Base-by-base conservation (phyloP, 1,284 basidiomycete genomes). In the Pterula multifida region DNA sequence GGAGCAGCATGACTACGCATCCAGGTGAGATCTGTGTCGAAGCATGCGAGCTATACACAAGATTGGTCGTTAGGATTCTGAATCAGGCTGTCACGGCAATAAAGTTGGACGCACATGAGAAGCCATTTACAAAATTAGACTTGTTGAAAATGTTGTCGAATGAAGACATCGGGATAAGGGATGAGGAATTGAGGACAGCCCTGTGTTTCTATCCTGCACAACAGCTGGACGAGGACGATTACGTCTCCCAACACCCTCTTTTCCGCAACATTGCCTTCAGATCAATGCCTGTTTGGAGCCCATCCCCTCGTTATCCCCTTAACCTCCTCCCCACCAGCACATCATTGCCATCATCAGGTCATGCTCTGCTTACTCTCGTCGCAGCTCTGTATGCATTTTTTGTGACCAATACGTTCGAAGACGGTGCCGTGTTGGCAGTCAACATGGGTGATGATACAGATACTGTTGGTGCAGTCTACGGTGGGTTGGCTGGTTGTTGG, bases 351-450 rank as follows among this genome's bases (percentile, higher is more conserved):
- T 45, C 42, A 45, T 45, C 42, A 23, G 42, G 42, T 11, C 22
- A 45, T 21, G 42, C 22, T 21, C 42, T 45, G 11, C 42, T 12
- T 21, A 45, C 42, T 12, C 42, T 45, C 13, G 15, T 17, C 13
- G 42, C 42, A 9, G 42, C 42, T 11, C 42, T 45, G 12, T 45
- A 45, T 21, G 42, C 42, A 11, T 45, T 45, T 21, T 45, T 45
- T 21, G 42, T 21, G 9, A 45, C 42, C 42, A 12, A 11, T 15
- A 45, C 42, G 11, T 45, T 45, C 42, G 42, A 45, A 23, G 42
- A 23, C 22, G 42, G 42, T 21, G 42, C 42, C 13, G 13, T 45
- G 11, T 21, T 45, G 19, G 42, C 19, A 11, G 42, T 21, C 9
- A 45, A 45, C 22, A 15, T 45, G 13, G 42, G 42, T 21, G 42